Evolutionary conservation across 2,329 filamentous ascomycete species (phyloP).

Genomic region (Aspergillus thermomutatus): DNA sequence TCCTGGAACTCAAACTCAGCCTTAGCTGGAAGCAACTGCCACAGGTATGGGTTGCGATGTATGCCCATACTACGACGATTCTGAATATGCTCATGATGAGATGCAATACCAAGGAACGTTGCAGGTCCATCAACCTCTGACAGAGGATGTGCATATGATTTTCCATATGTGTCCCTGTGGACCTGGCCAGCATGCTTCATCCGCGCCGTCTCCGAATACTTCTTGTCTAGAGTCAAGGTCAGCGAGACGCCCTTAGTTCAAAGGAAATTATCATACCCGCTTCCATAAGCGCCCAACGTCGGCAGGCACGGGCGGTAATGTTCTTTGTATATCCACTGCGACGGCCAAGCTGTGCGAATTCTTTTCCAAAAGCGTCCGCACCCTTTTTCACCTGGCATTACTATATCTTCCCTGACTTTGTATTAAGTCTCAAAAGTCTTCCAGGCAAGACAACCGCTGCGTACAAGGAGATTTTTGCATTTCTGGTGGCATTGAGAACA

Average conservation of each 20-base stretch:
- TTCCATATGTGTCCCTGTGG: constrained; percentile 7
- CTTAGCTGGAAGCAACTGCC: constrained; percentile 1
- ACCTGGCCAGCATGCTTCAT: constrained; percentile 12
- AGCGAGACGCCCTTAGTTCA: neutral
- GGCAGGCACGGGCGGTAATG: constrained; percentile 10
- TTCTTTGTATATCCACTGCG: constrained; percentile 10
- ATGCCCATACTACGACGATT: constrained; percentile 6
- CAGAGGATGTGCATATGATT: constrained; percentile 11
- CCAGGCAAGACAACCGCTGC: too few species aligned
- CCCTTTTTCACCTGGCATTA: too few species aligned
- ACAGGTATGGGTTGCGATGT: constrained; percentile 2
- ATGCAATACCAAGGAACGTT: constrained; percentile 1
- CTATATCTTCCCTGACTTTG: too few species aligned
- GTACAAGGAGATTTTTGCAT: too few species aligned
- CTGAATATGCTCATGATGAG: constrained; percentile 5
- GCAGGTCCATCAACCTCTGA: constrained; percentile 2
- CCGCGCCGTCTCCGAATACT: constrained; percentile 5
- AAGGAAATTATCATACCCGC: neutral
- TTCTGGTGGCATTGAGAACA: too few species aligned
- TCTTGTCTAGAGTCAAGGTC: constrained; percentile 10
- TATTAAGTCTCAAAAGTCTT: too few species aligned
- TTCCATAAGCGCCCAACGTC: constrained; percentile 12
- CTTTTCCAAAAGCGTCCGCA: constrained; percentile 12
- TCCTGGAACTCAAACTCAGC: constrained; percentile 11
- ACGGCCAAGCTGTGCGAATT: constrained; percentile 9